phyloP scores from a whole-genome alignment of 805 yeast species.

The Candida coleopterorum region DNA sequence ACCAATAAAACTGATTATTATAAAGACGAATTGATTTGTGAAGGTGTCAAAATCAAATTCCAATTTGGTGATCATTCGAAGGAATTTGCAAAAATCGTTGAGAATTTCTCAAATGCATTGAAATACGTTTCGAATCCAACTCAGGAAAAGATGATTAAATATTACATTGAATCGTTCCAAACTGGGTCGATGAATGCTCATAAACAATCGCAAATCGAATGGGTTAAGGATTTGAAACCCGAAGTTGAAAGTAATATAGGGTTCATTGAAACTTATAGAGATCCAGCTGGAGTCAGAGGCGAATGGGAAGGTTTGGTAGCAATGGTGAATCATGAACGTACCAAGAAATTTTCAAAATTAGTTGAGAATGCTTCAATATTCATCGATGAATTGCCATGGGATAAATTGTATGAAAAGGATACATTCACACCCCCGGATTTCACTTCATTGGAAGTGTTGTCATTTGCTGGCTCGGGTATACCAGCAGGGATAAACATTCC shows the following conservation, averaged over 20 bases:
- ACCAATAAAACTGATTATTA: constrained; percentile 47
- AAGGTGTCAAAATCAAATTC: constrained; percentile 42
- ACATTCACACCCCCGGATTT: constrained; percentile 89
- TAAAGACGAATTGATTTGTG: constrained; percentile 30
- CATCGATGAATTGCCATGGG: constrained; percentile 75
- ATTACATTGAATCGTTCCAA: constrained; percentile 64
- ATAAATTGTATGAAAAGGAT: constrained; percentile 69
- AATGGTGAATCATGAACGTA: constrained; percentile 82
- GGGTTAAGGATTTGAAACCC: constrained; percentile 89
- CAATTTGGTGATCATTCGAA: constrained; percentile 73
- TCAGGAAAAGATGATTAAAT: constrained; percentile 60
- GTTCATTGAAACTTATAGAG: constrained; percentile 89
- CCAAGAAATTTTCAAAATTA: constrained; percentile 68
- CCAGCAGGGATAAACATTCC: constrained; percentile 95
- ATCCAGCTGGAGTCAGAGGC: constrained; percentile 86
- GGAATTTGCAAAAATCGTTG: constrained; percentile 59
- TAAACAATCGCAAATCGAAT: constrained; percentile 73
- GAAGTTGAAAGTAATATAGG: constrained; percentile 71
- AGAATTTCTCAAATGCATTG: constrained; percentile 52
- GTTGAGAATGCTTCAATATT: constrained; percentile 64
- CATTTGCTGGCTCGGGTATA: constrained; percentile 85
- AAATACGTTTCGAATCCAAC: constrained; percentile 68
- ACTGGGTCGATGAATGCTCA: constrained; percentile 86
- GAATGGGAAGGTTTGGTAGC: constrained; percentile 94
- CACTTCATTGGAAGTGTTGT: constrained; percentile 82